Conservation (phyloP, 768 basidiomycete species). For the Mycena chlorophos region DNA sequence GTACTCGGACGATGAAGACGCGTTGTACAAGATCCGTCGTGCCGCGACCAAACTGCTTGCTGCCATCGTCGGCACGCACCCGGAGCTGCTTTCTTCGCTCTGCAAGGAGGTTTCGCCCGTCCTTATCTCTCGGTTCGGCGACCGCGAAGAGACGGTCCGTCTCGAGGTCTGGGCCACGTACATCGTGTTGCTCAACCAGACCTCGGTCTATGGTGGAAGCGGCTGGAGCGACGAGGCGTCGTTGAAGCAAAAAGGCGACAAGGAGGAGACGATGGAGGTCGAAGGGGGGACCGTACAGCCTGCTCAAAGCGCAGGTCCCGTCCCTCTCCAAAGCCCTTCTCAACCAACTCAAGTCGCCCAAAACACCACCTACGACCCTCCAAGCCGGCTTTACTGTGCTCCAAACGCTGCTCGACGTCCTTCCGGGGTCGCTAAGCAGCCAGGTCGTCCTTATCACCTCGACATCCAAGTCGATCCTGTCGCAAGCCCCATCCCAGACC, state of each 20-base stretch:
- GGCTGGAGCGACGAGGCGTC: slow-evolving; percentile 47
- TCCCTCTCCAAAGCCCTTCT: slow-evolving; percentile 77
- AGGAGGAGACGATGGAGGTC: slow-evolving; percentile 71
- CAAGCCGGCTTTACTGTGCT: slow-evolving; percentile 87
- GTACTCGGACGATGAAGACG: slow-evolving; percentile 98
- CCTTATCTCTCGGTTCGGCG: slow-evolving; percentile 87
- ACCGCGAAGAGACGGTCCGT: slow-evolving; percentile 93
- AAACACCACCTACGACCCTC: slow-evolving; percentile 72
- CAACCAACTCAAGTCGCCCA: slow-evolving; percentile 81
- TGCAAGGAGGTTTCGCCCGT: slow-evolving; percentile 87
- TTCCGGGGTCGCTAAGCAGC: slow-evolving; percentile 78
- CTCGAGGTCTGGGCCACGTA: slow-evolving; percentile 92
- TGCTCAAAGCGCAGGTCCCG: slow-evolving; percentile 77
- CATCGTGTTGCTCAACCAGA: slow-evolving; percentile 78
- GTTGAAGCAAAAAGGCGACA: slow-evolving; percentile 74
- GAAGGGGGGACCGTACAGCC: slow-evolving; percentile 71
- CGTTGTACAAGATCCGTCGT: slow-evolving; percentile 95
- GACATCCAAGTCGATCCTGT: slow-evolving; percentile 64
- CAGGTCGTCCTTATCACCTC: slow-evolving; percentile 65
- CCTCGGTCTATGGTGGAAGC: slow-evolving; percentile 70
- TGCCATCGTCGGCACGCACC: slow-evolving; percentile 84
- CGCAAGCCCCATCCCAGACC: slow-evolving; percentile 68
- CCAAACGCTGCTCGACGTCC: slow-evolving; percentile 70
- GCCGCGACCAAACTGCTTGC: slow-evolving; percentile 88
- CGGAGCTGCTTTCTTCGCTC: slow-evolving; percentile 76